Conservation (phyloP, 2,329 filamentous ascomycete species). For the Epichloe scottii region DNA sequence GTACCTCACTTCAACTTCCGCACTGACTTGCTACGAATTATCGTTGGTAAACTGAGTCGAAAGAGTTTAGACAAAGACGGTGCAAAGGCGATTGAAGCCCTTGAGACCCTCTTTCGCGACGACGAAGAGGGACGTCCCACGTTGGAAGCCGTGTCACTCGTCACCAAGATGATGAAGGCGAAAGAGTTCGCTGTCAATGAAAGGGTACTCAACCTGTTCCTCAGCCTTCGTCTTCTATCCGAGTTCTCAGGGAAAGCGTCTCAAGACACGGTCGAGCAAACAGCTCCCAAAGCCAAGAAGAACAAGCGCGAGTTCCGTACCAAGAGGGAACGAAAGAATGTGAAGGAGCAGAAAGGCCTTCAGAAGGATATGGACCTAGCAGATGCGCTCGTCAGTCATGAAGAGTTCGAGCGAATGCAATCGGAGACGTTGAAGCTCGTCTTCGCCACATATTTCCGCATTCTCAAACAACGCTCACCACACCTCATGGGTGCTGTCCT, state of each 20-base stretch:
- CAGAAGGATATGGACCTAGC: constrained; percentile 91
- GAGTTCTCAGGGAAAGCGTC: constrained; percentile 83
- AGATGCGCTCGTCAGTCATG: constrained; percentile 80
- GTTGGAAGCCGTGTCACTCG: constrained; percentile 69
- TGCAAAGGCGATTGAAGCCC: constrained; percentile 59
- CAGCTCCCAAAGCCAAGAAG: constrained; percentile 29
- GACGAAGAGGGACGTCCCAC: constrained; percentile 86
- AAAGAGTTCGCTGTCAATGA: constrained; percentile 75
- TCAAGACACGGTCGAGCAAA: constrained; percentile 55
- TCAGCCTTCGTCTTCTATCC: constrained; percentile 75
- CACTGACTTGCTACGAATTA: constrained; percentile 70
- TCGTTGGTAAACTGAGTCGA: constrained; percentile 71
- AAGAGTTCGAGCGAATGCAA: constrained; percentile 88
- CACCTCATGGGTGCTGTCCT: constrained; percentile 93
- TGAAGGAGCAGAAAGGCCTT: constrained; percentile 75
- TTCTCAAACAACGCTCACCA: constrained; percentile 70
- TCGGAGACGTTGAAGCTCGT: constrained; percentile 92
- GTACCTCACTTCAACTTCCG: constrained; percentile 98
- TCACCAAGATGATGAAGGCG: constrained; percentile 92
- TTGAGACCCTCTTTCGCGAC: constrained; percentile 71
- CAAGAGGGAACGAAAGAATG: constrained; percentile 70
- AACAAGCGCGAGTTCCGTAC: constrained; percentile 80
- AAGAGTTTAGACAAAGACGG: constrained; percentile 63
- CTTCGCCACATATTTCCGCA: constrained; percentile 89
- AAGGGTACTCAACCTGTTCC: constrained; percentile 76